Evolutionary conservation across 306 rosid species (phyloP), one percentile per base, ranked within the genome.

Genomic region (Lathyrus oleraceus): DNA sequence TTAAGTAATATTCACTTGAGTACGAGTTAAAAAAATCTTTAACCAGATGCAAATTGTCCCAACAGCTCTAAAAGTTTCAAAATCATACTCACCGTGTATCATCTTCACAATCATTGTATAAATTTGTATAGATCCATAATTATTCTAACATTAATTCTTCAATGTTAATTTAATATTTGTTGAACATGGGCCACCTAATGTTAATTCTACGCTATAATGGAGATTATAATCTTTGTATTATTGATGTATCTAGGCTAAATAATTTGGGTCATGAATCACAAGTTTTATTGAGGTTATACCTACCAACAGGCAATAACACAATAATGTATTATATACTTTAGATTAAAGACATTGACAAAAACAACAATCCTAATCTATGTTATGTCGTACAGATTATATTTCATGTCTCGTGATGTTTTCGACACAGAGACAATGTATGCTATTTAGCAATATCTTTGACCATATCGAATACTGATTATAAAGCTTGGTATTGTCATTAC

Each of bases 191-290:
- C 61, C 61, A 12, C 61, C 5, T 13, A 56, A 56, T 13, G 38
- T 25, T 54, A 56, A 25, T 23, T 10, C 35, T 56, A 1, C 12
- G 27, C 62, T 57, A 57, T 14, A 25, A 57, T 27, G 62, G 11
- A 27, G 19, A 57, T 27, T 27, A 56, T 27, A 25, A 56, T 56
- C 62, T 57, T 3, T 19, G 61, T 13, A 27, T 27, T 27, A 27
- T 57, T 57, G 17, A 57, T 57, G 39, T 56, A 56, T 25, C 62
- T 27, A 25, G 39, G 39, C 39, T 27, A 56, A 56, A 57, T 27
- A 36, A 57, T 13, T 56, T 56, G 62, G 62, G 27, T 57, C 30
- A 57, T 57, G 62, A 57, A 57, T 57, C 39, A 25, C 38, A 25
- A 13, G 38, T 57, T 57, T 57, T 57, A 39, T 27, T 57, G 62